These are phyloP conservation scores for Apiospora kogelbergensis DNA, from an alignment of 2,329 filamentous ascomycete species.

Conservation along the genomic window DNA sequence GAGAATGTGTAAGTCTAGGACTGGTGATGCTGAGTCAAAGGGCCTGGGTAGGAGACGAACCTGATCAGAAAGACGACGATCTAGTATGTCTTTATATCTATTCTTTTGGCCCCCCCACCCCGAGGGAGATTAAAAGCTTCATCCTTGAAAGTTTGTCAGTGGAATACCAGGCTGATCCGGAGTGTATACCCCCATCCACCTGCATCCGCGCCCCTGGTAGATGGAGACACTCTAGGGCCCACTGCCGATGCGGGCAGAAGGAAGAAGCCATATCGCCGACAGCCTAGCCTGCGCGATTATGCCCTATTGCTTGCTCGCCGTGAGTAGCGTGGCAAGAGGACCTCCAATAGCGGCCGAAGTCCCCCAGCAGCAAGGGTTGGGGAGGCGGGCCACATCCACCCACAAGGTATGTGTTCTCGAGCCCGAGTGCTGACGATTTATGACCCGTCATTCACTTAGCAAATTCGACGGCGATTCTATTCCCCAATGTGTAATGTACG, in stretches of 20 bases:
- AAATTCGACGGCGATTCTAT: background rate
- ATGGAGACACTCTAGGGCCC: background rate
- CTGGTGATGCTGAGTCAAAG: background rate
- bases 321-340: background rate
- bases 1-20: background rate
- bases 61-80: background rate
- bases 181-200: background rate
- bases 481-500: background rate
- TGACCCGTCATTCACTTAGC: background rate
- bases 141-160: no score
- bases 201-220: background rate
- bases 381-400: background rate
- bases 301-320: background rate
- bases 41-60: background rate
- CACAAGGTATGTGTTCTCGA: background rate
- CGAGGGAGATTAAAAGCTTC: background rate
- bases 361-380: background rate
- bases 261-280: background rate
- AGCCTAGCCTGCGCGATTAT: background rate
- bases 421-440: background rate
- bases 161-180: background rate
- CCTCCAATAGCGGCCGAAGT: background rate
- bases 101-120: background rate
- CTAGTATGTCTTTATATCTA: background rate
- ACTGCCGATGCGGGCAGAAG: background rate